Base-by-base conservation (phyloP, 495 filamentous ascomycete species). In the Viridothelium virens region DNA sequence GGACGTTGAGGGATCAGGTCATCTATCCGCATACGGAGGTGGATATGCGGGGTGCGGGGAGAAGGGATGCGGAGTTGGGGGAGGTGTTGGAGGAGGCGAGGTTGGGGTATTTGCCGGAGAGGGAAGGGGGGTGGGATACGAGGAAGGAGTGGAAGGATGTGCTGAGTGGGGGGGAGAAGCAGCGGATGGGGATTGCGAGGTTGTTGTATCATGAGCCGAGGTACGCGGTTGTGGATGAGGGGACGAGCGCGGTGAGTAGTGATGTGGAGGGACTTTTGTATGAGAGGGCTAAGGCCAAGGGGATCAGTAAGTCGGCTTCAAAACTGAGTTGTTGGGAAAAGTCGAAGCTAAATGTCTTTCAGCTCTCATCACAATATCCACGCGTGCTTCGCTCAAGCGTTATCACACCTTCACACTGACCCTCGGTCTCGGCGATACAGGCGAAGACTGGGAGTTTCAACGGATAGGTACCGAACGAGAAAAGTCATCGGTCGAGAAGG, bases 91-190 rank as follows among this genome's bases (percentile, higher is more conserved):
- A 96, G 62, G 87, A 88, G 36, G 94, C 91, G 0, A 83, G 85
- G 61, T 81, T 99, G 0, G 92, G 91, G 7, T 97, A 97, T 76
- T 81, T 99, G 3, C 91, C 91, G 4, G 84, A 89, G 39, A 86
- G 95, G 25, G 95, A 99, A 78, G 95, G 92, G 34, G 95, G 95
- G 12, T 99, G 92, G 93, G 91, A 99, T 72, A 89, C 90, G 31
- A 81, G 89, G 36, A 97, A 99, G 77, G 94, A 96, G 70, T 99
- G 95, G 95, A 97, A 97, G 78, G 94, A 97, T 72, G 91, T 99
- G 10, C 77, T 99, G 18, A 91, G 87, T 67, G 95, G 95, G 11
- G 95, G 95, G n/a, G 95, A 99, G 80, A 99, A 99, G 79, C 95
- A 99, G 77, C 81, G 95, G 34, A 88, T 97, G 80, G 91, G 85